Conservation (phyloP, 306 rosid species). For the Lathyrus sativus region DNA sequence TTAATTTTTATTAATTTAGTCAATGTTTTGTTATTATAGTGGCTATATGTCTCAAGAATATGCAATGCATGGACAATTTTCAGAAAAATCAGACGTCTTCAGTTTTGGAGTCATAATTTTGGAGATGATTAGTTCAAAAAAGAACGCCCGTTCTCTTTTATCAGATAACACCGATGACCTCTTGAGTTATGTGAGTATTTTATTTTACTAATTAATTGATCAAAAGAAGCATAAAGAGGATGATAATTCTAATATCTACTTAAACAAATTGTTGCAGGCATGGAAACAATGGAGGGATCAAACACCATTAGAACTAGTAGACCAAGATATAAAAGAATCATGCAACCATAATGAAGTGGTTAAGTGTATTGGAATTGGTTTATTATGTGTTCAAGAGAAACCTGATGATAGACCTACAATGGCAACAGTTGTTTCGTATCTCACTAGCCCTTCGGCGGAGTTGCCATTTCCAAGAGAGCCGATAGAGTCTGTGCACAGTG, state of each 20-base stretch:
- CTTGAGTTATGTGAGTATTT: constrained; percentile 38
- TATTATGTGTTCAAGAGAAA: constrained; percentile 49
- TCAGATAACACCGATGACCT: constrained; percentile 35
- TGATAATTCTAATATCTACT: background rate
- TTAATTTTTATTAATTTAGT: background rate
- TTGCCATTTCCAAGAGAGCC: constrained; percentile 35
- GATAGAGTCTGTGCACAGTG: background rate
- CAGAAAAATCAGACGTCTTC: constrained; percentile 40
- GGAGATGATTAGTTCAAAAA: constrained; percentile 45
- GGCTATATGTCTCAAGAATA: constrained; percentile 50
- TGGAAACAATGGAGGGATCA: constrained; percentile 55
- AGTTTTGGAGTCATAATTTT: constrained; percentile 48
- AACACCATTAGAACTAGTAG: constrained; percentile 38
- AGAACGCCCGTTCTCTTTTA: constrained; percentile 27
- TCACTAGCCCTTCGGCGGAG: constrained; percentile 31
- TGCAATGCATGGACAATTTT: constrained; percentile 44
- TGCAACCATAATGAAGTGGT: constrained; percentile 31
- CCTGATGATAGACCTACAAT: constrained; percentile 42
- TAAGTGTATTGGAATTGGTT: constrained; percentile 42
- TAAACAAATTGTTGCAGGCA: constrained; percentile 38
- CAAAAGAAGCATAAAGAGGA: background rate
- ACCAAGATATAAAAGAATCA: constrained; percentile 36
- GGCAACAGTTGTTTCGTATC: constrained; percentile 37
- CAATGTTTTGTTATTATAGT: background rate
- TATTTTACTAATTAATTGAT: background rate